Evolutionary conservation across 306 rosid genomes (phyloP).

Genomic region (Trichosanthes truncata): DNA sequence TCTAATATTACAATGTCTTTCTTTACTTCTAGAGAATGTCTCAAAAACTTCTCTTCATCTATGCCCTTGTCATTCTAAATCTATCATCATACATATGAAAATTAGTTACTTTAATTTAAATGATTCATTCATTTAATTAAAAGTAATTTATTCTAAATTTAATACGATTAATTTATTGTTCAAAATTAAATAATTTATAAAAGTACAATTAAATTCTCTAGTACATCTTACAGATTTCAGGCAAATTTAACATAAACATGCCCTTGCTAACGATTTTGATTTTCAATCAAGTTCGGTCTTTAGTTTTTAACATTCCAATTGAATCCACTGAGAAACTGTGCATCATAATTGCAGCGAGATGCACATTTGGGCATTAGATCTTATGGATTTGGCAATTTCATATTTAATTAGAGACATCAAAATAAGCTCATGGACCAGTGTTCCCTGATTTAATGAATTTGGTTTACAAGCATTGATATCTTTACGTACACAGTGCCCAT

Average conservation of each 20-base stretch:
- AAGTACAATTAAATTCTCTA: neutral
- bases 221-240: neutral
- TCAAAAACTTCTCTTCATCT: neutral
- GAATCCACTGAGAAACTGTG: neutral
- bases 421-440: neutral
- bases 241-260: neutral
- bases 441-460: neutral
- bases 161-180: neutral
- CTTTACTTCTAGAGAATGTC: neutral
- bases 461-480: neutral
- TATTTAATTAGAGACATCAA: neutral
- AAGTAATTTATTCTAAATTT: neutral
- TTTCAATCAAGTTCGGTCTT: neutral
- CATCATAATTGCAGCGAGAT: neutral
- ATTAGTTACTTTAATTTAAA: neutral
- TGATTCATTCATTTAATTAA: neutral
- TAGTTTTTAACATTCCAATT: neutral
- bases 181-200: neutral
- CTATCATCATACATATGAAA: neutral
- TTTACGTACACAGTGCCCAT: neutral
- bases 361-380: neutral
- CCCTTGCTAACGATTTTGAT: neutral
- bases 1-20: too few relatives aligned
- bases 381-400: neutral
- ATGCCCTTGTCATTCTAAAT: neutral